These are phyloP conservation scores for Terfezia boudieri DNA, from an alignment of 495 filamentous ascomycete genomes.

Conservation along the genomic window DNA sequence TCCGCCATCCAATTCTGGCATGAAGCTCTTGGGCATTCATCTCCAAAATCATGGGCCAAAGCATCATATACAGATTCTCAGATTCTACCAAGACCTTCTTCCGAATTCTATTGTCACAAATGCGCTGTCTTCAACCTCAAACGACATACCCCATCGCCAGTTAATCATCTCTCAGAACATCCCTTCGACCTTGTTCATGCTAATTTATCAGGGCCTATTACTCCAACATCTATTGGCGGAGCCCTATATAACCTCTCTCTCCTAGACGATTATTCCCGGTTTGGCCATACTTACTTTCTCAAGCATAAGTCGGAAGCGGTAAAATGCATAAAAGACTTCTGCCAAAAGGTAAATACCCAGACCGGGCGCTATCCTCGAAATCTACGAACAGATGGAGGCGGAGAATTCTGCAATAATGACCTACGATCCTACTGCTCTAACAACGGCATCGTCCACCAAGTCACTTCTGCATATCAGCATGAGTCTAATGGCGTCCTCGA, in stretches of 20 bases:
- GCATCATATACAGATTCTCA: not conserved
- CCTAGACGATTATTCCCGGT: not conserved
- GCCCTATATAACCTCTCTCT: not conserved
- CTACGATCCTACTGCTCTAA: not conserved
- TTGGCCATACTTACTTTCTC: not conserved
- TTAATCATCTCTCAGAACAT: not conserved
- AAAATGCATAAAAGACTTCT: not conserved
- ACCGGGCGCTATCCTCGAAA: not conserved
- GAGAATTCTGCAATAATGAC: not conserved
- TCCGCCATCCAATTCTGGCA: not conserved
- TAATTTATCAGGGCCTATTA: not conserved
- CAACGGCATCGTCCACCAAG: not conserved
- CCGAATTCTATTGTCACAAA: not conserved
- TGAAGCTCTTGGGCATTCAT: not conserved
- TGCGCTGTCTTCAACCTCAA: not conserved
- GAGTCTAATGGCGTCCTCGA: conserved; percentile 1
- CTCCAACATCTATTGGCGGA: not conserved
- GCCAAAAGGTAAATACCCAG: not conserved
- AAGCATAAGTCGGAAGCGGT: not conserved
- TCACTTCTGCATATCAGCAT: not conserved
- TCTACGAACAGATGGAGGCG: not conserved
- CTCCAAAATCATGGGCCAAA: not conserved
- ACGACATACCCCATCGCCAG: not conserved
- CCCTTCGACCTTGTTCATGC: not conserved
- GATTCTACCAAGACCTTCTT: not conserved